Base-by-base conservation (phyloP, 768 basidiomycete genomes). In the Krasilnikovozyma curviuscula region DNA sequence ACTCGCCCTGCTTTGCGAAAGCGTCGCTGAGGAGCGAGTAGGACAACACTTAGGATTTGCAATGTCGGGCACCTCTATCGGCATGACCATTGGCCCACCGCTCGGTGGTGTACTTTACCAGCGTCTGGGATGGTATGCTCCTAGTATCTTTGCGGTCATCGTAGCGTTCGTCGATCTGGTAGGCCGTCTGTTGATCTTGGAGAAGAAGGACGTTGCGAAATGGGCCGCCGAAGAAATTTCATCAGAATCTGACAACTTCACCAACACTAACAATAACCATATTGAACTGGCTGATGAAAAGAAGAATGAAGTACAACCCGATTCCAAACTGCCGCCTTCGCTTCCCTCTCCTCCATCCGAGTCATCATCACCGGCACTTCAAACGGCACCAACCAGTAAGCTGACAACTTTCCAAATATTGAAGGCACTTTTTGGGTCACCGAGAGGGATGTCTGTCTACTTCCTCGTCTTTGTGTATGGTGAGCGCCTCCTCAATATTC, bases 1-100 rank as follows among this genome's bases (percentile, higher is more conserved):
- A 3, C 25, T 45, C 14, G 39, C 27, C 12, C n/a, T 43, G 30
- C 54, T 59, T 13, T 56, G 55, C 38, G 61, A 62, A 48, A 60
- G 59, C 38, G 57, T 59, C 3, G 32, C 31, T 0, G 55, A 59
- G 50, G 55, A 54, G 19, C 50, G 55, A 38, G 49, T 62, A 4
- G 61, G 61, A n/a, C 42, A 54, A 16, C 56, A 60, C 25, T 52
- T 60, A n/a, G 61, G 61, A 4, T 60, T 56, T 37, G 61, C 61
- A 1, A 53, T 57, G 24, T 51, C 59, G 13, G 61, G 61, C 12
- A 51, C 58, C 3, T 54, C 57, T 7, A 52, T 62, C 16, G 61
- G 61, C 1, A 42, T 51, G 5, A 56, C 54, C 7, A 54, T 59
- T 21, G 60, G 39, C 23, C 34, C 45, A 9, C 53, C 57, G 14